These are phyloP conservation scores for Yamadazyma ubonensis DNA, from an alignment of 805 yeast genomes.

Conservation along the genomic window DNA sequence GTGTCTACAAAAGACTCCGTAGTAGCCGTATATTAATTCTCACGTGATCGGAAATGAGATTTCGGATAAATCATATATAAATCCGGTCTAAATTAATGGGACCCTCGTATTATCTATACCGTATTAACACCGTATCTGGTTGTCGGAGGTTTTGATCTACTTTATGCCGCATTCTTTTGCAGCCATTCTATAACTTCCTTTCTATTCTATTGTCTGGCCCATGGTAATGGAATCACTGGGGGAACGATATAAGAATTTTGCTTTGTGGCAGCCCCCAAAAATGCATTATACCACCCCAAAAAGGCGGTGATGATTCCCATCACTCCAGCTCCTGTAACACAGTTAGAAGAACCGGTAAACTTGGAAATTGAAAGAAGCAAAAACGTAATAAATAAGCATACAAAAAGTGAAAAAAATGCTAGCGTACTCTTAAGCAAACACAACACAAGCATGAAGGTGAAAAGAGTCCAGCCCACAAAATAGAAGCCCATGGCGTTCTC, in stretches of 20 bases:
- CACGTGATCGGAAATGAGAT: too few species aligned
- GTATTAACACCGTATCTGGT: background rate
- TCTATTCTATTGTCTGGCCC: conserved; percentile 3
- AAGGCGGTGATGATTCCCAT: conserved; percentile 56
- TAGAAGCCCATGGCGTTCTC: conserved; percentile 58
- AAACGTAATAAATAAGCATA: conserved; percentile 54
- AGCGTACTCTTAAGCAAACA: conserved; percentile 65
- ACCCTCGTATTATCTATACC: background rate
- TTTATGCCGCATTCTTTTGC: background rate
- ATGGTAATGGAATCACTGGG: conserved; percentile 49
- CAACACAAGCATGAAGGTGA: conserved; percentile 52
- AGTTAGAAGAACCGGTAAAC: conserved; percentile 40
- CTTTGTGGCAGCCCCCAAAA: conserved; percentile 57
- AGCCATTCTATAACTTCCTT: too few species aligned
- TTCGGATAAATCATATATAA: too few species aligned
- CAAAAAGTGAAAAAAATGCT: conserved; percentile 58
- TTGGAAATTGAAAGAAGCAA: conserved; percentile 53
- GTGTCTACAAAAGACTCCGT: too few species aligned
- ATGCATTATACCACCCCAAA: conserved; percentile 62
- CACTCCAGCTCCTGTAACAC: conserved; percentile 60
- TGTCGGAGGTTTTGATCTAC: background rate
- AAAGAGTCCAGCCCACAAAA: conserved; percentile 61
- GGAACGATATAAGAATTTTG: conserved; percentile 59
- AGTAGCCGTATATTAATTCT: too few species aligned
- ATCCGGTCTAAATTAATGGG: too few species aligned